Evolutionary conservation across 2,329 filamentous ascomycete species (phyloP).

Genomic region (Dothidotthia symphoricarpi): DNA sequence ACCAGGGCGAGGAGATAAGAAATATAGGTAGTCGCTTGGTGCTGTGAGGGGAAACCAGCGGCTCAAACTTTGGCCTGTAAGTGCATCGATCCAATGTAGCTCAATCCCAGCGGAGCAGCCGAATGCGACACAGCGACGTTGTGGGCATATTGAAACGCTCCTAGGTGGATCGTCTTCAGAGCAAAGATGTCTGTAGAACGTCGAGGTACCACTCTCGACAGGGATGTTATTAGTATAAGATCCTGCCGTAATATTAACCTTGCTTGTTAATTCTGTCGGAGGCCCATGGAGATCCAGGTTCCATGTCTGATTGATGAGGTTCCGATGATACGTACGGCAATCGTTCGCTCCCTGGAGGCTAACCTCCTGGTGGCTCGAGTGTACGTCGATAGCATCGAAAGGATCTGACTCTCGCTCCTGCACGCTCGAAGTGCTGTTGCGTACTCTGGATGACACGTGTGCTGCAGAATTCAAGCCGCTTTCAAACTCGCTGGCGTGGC

Average conservation of each 20-base stretch:
- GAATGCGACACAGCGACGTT: constrained; percentile 63
- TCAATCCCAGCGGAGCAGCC: constrained; percentile 63
- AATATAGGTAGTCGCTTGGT: constrained; percentile 59
- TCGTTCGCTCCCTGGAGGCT: constrained; percentile 25
- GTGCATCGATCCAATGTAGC: constrained; percentile 58
- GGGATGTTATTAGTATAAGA: constrained; percentile 19
- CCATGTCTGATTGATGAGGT: constrained; percentile 34
- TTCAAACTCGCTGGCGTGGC: constrained; percentile 9
- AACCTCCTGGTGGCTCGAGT: constrained; percentile 22
- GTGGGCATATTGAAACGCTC: constrained; percentile 66
- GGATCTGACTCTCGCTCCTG: constrained; percentile 4
- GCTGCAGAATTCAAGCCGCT: constrained; percentile 5
- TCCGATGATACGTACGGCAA: constrained; percentile 17
- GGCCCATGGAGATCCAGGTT: constrained; percentile 24
- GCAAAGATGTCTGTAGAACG: constrained; percentile 55
- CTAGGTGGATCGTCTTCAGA: constrained; percentile 61
- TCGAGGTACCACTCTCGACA: constrained; percentile 36
- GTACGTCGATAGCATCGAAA: constrained; percentile 30
- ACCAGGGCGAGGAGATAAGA: constrained; percentile 55
- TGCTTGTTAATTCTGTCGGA: background rate
- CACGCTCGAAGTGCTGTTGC: constrained; percentile 1
- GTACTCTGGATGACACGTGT: constrained; percentile 1
- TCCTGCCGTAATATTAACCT: background rate
- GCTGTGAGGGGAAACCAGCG: constrained; percentile 57
- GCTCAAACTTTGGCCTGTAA: constrained; percentile 51